Base-by-base conservation (phyloP, 768 basidiomycete species). In the Serendipita sp. region DNA sequence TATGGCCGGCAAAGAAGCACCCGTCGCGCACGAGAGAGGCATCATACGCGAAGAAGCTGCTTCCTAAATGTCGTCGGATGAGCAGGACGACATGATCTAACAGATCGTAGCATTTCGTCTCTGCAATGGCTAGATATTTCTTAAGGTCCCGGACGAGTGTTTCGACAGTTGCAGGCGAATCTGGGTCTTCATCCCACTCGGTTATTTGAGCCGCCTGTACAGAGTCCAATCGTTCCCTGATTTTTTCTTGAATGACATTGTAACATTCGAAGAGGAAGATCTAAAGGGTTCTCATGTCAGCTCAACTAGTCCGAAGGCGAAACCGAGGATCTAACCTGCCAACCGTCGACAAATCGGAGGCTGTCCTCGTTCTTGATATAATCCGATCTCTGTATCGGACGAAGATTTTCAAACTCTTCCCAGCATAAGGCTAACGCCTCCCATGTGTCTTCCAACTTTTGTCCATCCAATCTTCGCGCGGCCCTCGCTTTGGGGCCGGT, bases 211-310 rank as follows among this genome's bases (percentile, higher is more conserved):
- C 58, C 28, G 61, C 62, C 0, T 62, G 50, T 11, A 67, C 70
- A 2, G 71, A 41, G 7, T 77, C 68, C 2, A 79, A 73, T 33
- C 79, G 82, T 64, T 84, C 81, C 69, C 86, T 84, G 31, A 96
- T 80, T 2, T 84, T 80, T 69, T 92, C 90, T 30, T 89, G 84
- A 67, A 95, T 86, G 66, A 90, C 80, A 71, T 93, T 93, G 70
- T 92, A 80, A 71, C 88, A 90, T 72, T 94, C 90, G 67, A 95
- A 95, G 65, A 94, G 84, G 73, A 89, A 92, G 62, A 91, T 87
- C 83, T 88, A 69, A 60, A 68, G 67, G 56, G 53, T 56, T 42
- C 48, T 48, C 26, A 48, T 17, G 33, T 14, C 28, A 45, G 24
- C 4, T 24, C 9, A 30, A n/a, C n/a, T n/a, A n/a, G n/a, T n/a